phyloP scores from a whole-genome alignment of 495 filamentous ascomycete species.

The Coniosporium apollinis region DNA sequence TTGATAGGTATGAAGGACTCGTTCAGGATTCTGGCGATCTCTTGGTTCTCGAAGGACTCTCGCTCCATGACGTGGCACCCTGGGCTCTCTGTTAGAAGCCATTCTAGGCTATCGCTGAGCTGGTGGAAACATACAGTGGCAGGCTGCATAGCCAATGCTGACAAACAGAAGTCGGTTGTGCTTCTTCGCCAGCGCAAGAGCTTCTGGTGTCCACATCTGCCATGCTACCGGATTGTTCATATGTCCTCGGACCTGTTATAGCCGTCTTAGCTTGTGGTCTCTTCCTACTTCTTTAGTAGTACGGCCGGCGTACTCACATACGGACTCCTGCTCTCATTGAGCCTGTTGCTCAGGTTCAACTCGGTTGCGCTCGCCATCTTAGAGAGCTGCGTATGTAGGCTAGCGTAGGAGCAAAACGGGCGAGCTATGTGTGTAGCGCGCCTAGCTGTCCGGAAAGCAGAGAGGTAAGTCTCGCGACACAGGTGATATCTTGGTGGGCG shows the following conservation, averaged over 20 bases:
- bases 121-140: slow-evolving; percentile 53
- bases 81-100: slow-evolving; percentile 21
- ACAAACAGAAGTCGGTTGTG: slow-evolving; percentile 81
- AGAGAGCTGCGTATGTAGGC: too few relatives aligned
- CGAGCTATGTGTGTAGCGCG: too few relatives aligned
- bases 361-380: background rate
- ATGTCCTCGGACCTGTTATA: slow-evolving; percentile 51
- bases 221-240: slow-evolving; percentile 79
- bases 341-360: slow-evolving; percentile 45
- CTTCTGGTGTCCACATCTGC: slow-evolving; percentile 73
- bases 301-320: slow-evolving; percentile 39
- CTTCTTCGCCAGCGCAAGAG: slow-evolving; percentile 56
- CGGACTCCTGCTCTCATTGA: slow-evolving; percentile 58
- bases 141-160: slow-evolving; percentile 90
- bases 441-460: too few relatives aligned
- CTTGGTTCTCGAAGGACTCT: slow-evolving; percentile 73
- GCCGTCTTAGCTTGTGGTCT: background rate
- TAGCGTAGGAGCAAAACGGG: too few relatives aligned
- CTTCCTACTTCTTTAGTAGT: background rate
- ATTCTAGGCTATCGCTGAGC: slow-evolving; percentile 6
- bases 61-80: slow-evolving; percentile 90
- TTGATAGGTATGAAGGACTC: slow-evolving; percentile 81
- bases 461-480: too few relatives aligned
- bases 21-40: slow-evolving; percentile 72
- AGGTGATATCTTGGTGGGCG: too few relatives aligned